Evolutionary conservation across 179 eudicot genomes (phyloP).

Genomic region (Vitellaria paradoxa): DNA sequence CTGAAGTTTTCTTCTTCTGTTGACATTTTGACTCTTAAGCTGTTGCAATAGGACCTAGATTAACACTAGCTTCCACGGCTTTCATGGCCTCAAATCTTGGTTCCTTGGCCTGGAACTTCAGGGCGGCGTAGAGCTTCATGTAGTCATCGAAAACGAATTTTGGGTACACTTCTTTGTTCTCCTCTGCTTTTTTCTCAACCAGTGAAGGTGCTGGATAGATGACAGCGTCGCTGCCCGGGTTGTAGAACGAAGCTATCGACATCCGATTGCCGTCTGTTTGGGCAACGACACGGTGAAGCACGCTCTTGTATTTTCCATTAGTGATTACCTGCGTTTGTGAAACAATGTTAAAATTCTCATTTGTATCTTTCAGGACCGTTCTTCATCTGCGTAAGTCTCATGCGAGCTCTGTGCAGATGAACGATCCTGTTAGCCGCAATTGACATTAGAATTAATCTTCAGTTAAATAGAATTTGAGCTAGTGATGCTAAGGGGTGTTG

Average conservation of each 20-base stretch:
- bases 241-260: conserved; percentile 83
- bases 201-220: conserved; percentile 65
- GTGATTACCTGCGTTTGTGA: conserved; percentile 57
- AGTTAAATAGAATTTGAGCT: too few relatives aligned
- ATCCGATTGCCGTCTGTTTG: conserved; percentile 64
- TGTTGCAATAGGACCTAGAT: conserved; percentile 17
- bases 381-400: too few relatives aligned
- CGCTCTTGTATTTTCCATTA: conserved; percentile 80
- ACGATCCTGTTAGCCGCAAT: too few relatives aligned
- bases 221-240: conserved; percentile 72
- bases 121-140: conserved; percentile 65
- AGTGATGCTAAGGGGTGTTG: too few relatives aligned
- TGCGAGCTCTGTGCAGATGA: too few relatives aligned
- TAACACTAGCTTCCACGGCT: conserved; percentile 26
- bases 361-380: too few relatives aligned
- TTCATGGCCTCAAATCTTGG: conserved; percentile 82
- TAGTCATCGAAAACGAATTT: conserved; percentile 77
- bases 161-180: conserved; percentile 46
- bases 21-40: conserved; percentile 14
- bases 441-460: too few relatives aligned
- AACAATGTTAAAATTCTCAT: neutral
- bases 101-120: conserved; percentile 80
- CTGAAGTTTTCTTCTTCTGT: neutral
- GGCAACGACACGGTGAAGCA: conserved; percentile 67
- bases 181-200: conserved; percentile 55